phyloP scores from a whole-genome alignment of 495 filamentous ascomycete genomes.

The Penicillium macrosclerotiorum region DNA sequence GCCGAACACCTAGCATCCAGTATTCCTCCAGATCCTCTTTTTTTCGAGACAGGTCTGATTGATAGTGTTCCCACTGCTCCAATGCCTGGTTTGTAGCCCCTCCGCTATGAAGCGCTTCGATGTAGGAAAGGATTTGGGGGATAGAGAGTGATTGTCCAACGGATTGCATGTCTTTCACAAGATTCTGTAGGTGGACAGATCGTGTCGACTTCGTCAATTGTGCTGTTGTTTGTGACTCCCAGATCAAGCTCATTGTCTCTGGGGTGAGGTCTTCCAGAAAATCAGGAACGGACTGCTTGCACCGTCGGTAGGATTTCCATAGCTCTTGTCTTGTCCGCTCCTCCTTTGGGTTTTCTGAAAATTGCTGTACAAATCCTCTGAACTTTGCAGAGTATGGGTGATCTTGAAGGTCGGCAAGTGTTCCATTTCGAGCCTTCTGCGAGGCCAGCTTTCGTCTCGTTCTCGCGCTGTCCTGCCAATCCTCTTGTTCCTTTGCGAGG shows the following conservation, averaged over 20 bases:
- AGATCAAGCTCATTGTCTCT: conserved; percentile 40
- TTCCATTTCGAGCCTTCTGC: conserved; percentile 22
- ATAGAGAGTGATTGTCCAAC: conserved; percentile 50
- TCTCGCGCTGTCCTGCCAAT: conserved; percentile 28
- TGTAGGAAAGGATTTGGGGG: conserved; percentile 60
- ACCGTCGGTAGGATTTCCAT: conserved; percentile 47
- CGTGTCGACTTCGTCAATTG: conserved; percentile 39
- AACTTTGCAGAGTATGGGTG: conserved; percentile 38
- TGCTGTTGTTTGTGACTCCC: conserved; percentile 46
- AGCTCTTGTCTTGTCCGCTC: conserved; percentile 30
- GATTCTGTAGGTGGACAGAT: conserved; percentile 55
- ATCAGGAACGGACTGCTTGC: conserved; percentile 37
- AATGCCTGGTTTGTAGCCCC: conserved; percentile 60
- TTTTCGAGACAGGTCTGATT: conserved; percentile 48
- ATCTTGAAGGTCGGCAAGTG: conserved; percentile 17
- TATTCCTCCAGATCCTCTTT: conserved; percentile 54
- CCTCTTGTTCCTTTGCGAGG: conserved; percentile 39
- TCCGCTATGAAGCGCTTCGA: conserved; percentile 61
- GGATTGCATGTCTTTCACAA: conserved; percentile 61
- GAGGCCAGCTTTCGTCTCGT: conserved; percentile 18
- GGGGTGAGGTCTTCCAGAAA: conserved; percentile 38
- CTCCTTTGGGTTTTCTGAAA: conserved; percentile 24
- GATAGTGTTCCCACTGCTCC: conserved; percentile 61
- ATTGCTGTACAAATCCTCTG: conserved; percentile 24
- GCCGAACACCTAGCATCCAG: conserved; percentile 66